Evolutionary conservation across 2,329 filamentous ascomycete species (phyloP).

Genomic region (Zopfia rhizophila): DNA sequence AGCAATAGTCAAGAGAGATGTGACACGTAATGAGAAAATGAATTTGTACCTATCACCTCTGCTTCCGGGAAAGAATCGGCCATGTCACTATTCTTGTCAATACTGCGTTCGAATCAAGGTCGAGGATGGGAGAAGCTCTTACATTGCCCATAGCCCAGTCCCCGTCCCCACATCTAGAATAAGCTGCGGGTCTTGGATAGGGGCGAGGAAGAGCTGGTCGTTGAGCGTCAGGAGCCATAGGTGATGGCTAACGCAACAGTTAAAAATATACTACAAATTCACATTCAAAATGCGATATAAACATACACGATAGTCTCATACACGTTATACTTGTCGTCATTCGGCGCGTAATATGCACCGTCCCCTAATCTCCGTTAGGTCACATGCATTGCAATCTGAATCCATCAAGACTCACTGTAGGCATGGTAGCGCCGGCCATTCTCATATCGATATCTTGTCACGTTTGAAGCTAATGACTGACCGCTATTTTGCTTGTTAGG

Average conservation of each 20-base stretch:
- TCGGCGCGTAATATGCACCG: constrained; percentile 47
- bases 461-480: constrained; percentile 50
- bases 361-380: constrained; percentile 29
- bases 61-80: constrained; percentile 48
- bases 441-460: constrained; percentile 52
- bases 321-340: constrained; percentile 41
- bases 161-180: constrained; percentile 50
- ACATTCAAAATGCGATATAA: neutral
- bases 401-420: constrained; percentile 32
- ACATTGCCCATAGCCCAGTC: constrained; percentile 49
- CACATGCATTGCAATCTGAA: neutral
- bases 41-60: constrained; percentile 40
- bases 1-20: neutral
- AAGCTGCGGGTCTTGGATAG: constrained; percentile 35
- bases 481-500: constrained; percentile 31
- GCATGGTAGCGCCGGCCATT: constrained; percentile 50
- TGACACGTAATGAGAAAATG: neutral
- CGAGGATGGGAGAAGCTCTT: constrained; percentile 5
- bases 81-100: constrained; percentile 38
- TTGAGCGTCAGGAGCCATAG: constrained; percentile 48
- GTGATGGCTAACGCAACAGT: constrained; percentile 33
- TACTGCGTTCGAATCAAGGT: neutral
- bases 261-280: neutral
- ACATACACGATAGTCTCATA: constrained; percentile 41
- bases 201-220: constrained; percentile 48